These are phyloP conservation scores for Magnaporthiopsis rhizophila DNA, from an alignment of 2,329 filamentous ascomycete species.

Conservation along the genomic window DNA sequence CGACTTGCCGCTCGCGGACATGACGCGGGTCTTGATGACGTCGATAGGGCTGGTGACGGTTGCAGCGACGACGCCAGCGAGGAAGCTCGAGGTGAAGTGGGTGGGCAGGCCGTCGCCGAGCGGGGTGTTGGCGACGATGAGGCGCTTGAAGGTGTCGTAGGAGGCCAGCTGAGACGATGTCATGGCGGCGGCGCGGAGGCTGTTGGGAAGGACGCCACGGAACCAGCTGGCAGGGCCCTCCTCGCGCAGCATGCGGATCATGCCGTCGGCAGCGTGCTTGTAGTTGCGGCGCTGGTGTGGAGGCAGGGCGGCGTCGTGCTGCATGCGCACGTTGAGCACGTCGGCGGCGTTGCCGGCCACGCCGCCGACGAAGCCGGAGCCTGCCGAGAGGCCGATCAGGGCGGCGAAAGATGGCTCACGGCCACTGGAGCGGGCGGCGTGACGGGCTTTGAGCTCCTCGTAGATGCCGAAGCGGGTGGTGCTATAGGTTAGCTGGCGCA, in stretches of 20 bases:
- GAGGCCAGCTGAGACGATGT: slow-evolving; percentile 76
- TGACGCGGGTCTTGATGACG: slow-evolving; percentile 82
- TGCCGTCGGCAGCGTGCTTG: slow-evolving; percentile 76
- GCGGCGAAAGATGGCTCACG: slow-evolving; percentile 58
- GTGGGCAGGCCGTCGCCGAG: slow-evolving; percentile 64
- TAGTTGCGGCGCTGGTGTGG: slow-evolving; percentile 73
- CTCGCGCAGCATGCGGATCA: slow-evolving; percentile 77
- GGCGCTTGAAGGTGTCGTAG: slow-evolving; percentile 73
- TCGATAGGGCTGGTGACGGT: slow-evolving; percentile 80
- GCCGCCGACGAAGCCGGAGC: slow-evolving; percentile 82
- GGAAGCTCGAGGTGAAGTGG: slow-evolving; percentile 69
- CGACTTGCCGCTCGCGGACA: slow-evolving; percentile 53
- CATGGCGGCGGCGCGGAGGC: slow-evolving; percentile 76
- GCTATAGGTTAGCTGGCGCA: slow-evolving; percentile 92
- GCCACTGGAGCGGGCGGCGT: slow-evolving; percentile 35
- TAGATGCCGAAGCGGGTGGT: slow-evolving; percentile 96
- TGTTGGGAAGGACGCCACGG: slow-evolving; percentile 79
- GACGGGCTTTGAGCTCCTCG: slow-evolving; percentile 76
- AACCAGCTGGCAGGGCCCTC: slow-evolving; percentile 74
- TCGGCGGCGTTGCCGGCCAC: slow-evolving; percentile 91
- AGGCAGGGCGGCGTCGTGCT: slow-evolving; percentile 79
- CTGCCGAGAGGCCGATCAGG: slow-evolving; percentile 75
- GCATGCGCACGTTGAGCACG: slow-evolving; percentile 97
- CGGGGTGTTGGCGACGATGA: slow-evolving; percentile 58
- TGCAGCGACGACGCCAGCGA: slow-evolving; percentile 76